Evolutionary conservation across 78 protist species (phyloP).

Genomic region (Dictyostelium citrinum): DNA sequence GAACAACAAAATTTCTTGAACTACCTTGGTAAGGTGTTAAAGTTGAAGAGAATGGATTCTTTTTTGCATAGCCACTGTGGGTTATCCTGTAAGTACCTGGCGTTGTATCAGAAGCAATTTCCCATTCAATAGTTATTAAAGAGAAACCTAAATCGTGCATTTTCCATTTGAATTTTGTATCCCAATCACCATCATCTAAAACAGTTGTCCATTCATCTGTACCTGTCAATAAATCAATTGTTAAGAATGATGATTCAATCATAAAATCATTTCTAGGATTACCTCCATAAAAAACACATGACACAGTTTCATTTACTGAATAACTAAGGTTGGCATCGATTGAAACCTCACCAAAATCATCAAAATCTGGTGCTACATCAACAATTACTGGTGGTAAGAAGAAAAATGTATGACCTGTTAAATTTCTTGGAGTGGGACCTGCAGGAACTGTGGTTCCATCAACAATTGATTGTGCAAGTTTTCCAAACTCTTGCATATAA

Average conservation of each 20-base stretch:
- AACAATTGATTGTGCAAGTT: conserved; percentile 57
- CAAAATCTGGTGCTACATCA: conserved; percentile 76
- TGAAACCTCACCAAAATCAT: conserved; percentile 56
- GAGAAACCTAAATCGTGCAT: conserved; percentile 46
- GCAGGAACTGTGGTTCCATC: conserved; percentile 21
- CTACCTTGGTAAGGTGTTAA: conserved; percentile 47
- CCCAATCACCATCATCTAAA: conserved; percentile 77
- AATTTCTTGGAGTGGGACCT: conserved; percentile 73
- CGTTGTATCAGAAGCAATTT: conserved; percentile 15
- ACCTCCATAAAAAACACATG: conserved; percentile 76
- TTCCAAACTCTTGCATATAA: conserved; percentile 78
- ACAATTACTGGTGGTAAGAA: conserved; percentile 68
- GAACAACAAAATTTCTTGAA: conserved; percentile 49
- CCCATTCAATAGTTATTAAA: conserved; percentile 74
- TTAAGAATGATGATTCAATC: conserved; percentile 53
- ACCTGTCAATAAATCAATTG: conserved; percentile 27
- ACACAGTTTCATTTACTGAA: conserved; percentile 23
- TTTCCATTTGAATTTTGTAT: conserved; percentile 68
- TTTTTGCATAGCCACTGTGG: conserved; percentile 68
- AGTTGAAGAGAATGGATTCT: conserved; percentile 2
- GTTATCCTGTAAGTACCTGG: conserved; percentile 79
- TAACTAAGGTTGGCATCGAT: conserved; percentile 17
- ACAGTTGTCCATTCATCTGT: conserved; percentile 30
- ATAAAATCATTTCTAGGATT: conserved; percentile 77
- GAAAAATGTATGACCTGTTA: conserved; percentile 52